Evolutionary conservation across 768 basidiomycete genomes (phyloP).

Genomic region (Filobasidium wieringae): DNA sequence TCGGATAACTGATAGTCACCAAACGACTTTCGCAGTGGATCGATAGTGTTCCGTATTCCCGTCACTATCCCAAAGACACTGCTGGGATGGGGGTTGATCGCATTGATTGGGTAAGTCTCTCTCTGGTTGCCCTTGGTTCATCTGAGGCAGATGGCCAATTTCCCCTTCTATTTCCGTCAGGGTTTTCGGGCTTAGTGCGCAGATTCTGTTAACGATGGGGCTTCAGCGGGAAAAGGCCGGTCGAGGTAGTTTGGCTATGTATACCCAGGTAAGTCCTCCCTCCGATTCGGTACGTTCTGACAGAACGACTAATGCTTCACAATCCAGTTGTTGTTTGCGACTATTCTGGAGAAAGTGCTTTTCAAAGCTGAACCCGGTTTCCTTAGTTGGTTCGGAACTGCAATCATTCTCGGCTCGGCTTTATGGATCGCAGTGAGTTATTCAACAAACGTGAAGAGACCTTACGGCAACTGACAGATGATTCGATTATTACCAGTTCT

Average conservation of each 20-base stretch:
- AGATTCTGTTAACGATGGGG: constrained; percentile 51
- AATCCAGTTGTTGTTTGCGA: constrained; percentile 55
- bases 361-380: constrained; percentile 53
- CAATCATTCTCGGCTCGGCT: constrained; percentile 55
- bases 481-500: neutral
- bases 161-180: constrained; percentile 29
- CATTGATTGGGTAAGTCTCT: constrained; percentile 10
- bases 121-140: neutral
- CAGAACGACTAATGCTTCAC: neutral
- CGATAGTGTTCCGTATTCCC: constrained; percentile 19
- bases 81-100: constrained; percentile 12
- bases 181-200: constrained; percentile 41
- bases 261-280: constrained; percentile 44
- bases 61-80: constrained; percentile 27
- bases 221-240: constrained; percentile 57
- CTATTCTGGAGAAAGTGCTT: constrained; percentile 53
- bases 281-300: neutral
- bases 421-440: constrained; percentile 53
- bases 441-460: neutral
- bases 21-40: too few relatives aligned
- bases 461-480: neutral
- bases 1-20: too few relatives aligned
- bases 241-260: constrained; percentile 53
- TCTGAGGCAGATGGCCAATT: neutral
- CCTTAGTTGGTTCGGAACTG: constrained; percentile 53